These are phyloP conservation scores for Salicornia ramosissima DNA, from an alignment of 148 eudicot genomes.

Conservation along the genomic window DNA sequence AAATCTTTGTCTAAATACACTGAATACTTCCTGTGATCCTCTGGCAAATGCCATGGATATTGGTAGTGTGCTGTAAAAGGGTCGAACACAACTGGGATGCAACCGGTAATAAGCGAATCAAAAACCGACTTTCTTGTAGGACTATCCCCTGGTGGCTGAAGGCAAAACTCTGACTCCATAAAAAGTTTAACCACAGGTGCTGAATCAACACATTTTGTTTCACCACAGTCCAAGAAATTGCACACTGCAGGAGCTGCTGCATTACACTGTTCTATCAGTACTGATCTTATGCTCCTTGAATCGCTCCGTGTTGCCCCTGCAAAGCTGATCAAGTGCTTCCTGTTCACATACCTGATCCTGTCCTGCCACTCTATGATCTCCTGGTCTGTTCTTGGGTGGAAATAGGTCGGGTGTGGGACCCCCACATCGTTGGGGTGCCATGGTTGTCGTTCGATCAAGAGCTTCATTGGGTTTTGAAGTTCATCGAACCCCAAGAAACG, in stretches of 20 bases:
- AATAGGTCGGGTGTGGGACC: slow-evolving; percentile 74
- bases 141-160: slow-evolving; percentile 81
- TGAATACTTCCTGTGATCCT: slow-evolving; percentile 51
- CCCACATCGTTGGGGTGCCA: slow-evolving; percentile 74
- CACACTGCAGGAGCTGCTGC: slow-evolving; percentile 27
- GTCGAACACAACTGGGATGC: slow-evolving; percentile 77
- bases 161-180: slow-evolving; percentile 67
- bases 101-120: slow-evolving; percentile 69
- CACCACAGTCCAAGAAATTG: slow-evolving; percentile 43
- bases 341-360: slow-evolving; percentile 25
- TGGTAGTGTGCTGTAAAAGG: slow-evolving; percentile 72
- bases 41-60: slow-evolving; percentile 83
- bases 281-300: slow-evolving; percentile 43
- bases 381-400: slow-evolving; percentile 65
- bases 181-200: slow-evolving; percentile 41
- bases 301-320: slow-evolving; percentile 57
- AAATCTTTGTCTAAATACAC: slow-evolving; percentile 57
- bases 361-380: slow-evolving; percentile 52
- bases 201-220: slow-evolving; percentile 34
- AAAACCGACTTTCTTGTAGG: slow-evolving; percentile 76
- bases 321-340: slow-evolving; percentile 48
- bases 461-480: slow-evolving; percentile 62
- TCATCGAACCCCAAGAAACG: slow-evolving; percentile 44
- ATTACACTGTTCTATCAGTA: slow-evolving; percentile 61
- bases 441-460: slow-evolving; percentile 69